Conservation (phyloP, 2,329 filamentous ascomycete species). For the Nothophaeocryptopus gaeumannii region DNA sequence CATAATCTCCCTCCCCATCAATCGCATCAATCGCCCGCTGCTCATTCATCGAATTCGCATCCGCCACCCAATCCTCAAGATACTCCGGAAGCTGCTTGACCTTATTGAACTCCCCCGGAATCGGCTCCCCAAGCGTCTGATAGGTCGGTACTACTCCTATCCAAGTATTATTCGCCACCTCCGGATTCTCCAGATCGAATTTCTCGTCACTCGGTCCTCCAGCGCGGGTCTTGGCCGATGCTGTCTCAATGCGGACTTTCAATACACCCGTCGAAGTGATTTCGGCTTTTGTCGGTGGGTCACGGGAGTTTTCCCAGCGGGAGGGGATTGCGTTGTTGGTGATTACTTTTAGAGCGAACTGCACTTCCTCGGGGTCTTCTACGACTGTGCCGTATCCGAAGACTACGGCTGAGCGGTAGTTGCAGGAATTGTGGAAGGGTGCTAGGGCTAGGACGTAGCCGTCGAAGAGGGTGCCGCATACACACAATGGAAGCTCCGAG, state of each 20-base stretch:
- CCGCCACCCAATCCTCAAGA: slow-evolving; percentile 53
- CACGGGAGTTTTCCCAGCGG: slow-evolving; percentile 67
- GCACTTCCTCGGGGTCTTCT: slow-evolving; percentile 69
- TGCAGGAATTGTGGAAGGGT: slow-evolving; percentile 74
- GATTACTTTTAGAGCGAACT: slow-evolving; percentile 75
- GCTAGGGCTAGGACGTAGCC: slow-evolving; percentile 77
- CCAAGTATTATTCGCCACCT: slow-evolving; percentile 54
- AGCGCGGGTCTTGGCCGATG: slow-evolving; percentile 70
- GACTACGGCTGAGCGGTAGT: slow-evolving; percentile 77
- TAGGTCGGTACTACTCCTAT: slow-evolving; percentile 64
- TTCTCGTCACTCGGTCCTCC: slow-evolving; percentile 63
- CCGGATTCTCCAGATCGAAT: slow-evolving; percentile 51
- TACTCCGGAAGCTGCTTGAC: slow-evolving; percentile 61
- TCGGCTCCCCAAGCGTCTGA: slow-evolving; percentile 61
- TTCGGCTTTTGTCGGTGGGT: slow-evolving; percentile 70
- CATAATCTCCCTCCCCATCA: slow-evolving; percentile 22
- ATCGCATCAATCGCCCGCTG: slow-evolving; percentile 35
- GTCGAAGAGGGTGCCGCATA: slow-evolving; percentile 72
- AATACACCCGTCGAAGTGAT: slow-evolving; percentile 72
- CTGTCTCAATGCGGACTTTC: slow-evolving; percentile 64
- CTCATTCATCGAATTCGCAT: slow-evolving; percentile 43
- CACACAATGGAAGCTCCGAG: slow-evolving; percentile 60
- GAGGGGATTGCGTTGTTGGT: slow-evolving; percentile 69
- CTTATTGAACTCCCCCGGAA: slow-evolving; percentile 59
- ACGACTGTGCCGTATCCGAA: slow-evolving; percentile 72